phyloP scores from a whole-genome alignment of 352 stramenopile genomes.

The Phytopythium cucurbitacearum region DNA sequence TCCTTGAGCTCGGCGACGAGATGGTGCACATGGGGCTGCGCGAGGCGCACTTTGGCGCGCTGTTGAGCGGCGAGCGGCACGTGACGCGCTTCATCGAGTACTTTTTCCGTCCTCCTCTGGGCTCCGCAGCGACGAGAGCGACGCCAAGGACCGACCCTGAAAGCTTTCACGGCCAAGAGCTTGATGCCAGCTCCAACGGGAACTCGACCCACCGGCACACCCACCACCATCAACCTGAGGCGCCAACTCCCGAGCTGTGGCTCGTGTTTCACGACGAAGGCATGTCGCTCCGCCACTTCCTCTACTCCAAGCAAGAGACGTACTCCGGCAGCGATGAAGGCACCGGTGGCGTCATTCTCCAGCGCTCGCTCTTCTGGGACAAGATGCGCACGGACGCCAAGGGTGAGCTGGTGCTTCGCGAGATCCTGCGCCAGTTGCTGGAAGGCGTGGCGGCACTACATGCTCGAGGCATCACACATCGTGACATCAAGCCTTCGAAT shows the following conservation, averaged over 20 bases:
- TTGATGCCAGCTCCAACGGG: not conserved
- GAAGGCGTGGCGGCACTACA: slow-evolving; percentile 89
- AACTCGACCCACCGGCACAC: not conserved
- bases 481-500: slow-evolving; percentile 80
- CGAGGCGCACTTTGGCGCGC: slow-evolving; percentile 78
- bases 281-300: slow-evolving; percentile 79
- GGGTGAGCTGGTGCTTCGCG: slow-evolving; percentile 74
- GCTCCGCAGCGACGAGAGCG: not conserved
- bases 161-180: too few species aligned
- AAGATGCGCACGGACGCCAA: slow-evolving; percentile 46
- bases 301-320: slow-evolving; percentile 68
- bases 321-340: slow-evolving; percentile 10
- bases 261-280: slow-evolving; percentile 90
- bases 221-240: not conserved
- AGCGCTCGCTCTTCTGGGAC: slow-evolving; percentile 79
- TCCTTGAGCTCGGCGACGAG: slow-evolving; percentile 53
- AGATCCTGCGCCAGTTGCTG: slow-evolving; percentile 94
- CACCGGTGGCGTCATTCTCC: slow-evolving; percentile 40
- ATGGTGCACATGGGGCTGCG: slow-evolving; percentile 76
- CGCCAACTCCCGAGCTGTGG: slow-evolving; percentile 65
- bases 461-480: slow-evolving; percentile 89
- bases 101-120: slow-evolving; percentile 57
- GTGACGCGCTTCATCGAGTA: slow-evolving; percentile 87
- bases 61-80: slow-evolving; percentile 46
- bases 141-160: not conserved